Evolutionary conservation across 257 asterid genomes (phyloP), one percentile per base, ranked within the genome.

Genomic region (Eucommia ulmoides): DNA sequence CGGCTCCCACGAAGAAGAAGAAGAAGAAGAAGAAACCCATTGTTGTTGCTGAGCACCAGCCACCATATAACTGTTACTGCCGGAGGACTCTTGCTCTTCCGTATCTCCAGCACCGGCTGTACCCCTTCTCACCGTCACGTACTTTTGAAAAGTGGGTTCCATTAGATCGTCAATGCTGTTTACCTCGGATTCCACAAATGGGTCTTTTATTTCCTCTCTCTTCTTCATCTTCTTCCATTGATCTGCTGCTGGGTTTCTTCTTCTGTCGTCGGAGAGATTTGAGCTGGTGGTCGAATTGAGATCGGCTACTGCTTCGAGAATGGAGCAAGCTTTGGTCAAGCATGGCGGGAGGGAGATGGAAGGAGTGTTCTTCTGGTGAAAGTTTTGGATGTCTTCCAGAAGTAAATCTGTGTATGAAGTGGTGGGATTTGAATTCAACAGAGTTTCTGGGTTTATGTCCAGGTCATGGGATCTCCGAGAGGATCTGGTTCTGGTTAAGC

Each of bases 251-350:
- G 78, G 69, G 47, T 62, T 70, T 51, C 72, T 61, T 48, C 55
- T 66, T 33, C 63, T 65, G 33, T 72, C 78, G 23, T 67, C 83
- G 19, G 77, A 61, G 29, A 68, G 20, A 20, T 62, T 74, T 41
- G 93, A 69, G 55, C 75, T 64, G 3, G 80, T 64, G 73, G 63
- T 76, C 62, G 96, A 91, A 72, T 91, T 91, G 42, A 91, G 88
- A 57, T 91, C 96, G 6, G 96, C 99, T 20, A 91, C 96, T 35
- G 99, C 99, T 53, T 91, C 97, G 29, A 86, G 87, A 51, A 91
- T 91, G 21, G 95, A 83, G 64, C 86, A 69, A 29, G 97, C 99
- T 54, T 91, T 91, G 7, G 85, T 71, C 33, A 91, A 73, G 56
- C 99, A 91, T 22, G 83, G 65, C 5, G 99, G 99, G 61, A 86